Base-by-base conservation (phyloP, 805 yeast species). In the Candida patagonica region DNA sequence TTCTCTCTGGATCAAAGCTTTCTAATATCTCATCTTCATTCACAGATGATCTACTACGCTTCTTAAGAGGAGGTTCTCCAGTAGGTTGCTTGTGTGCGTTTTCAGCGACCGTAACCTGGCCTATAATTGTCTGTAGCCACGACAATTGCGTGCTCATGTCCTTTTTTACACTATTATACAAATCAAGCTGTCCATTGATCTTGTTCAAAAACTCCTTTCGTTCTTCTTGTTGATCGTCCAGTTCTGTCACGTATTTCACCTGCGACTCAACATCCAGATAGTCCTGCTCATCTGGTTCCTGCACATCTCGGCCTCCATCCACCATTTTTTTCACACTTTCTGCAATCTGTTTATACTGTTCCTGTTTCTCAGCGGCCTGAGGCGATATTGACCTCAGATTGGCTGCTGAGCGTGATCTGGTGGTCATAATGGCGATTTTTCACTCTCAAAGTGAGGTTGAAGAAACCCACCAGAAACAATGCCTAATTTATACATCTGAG, bases 21-120 rank as follows among this genome's bases (percentile, higher is more conserved):
- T 3, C 27, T 22, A n/a, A 10, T n/a, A n/a, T 17, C 3, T 33
- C 37, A 15, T 33, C 27, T 6, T 3, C 23, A 4, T 26, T 23
- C 4, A 22, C 27, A 4, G 37, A 23, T 4, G 29, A 26, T 33
- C 37, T 21, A 22, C 44, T n/a, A 10, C 45, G 33, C 37, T 42
- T 42, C 26, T 42, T 42, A 29, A 38, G 20, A 5, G 38, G 20
- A 9, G 35, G 16, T 23, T 33, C 27, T 13, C 16, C 20, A 8
- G 5, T 4, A 29, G 13, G 20, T 13, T 12, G 20, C 19, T 5
- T 29, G 8, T 15, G 13, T 3, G 31, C 31, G 16, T 4, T 29
- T 9, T 15, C 16, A 10, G 16, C 6, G 8, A 29, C 16, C 5
- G 31, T 15, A 17, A 29, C 31, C 6, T 29, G 10, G 5, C 31